phyloP scores from a whole-genome alignment of 148 eudicot species.

The Suaeda aralocaspica region DNA sequence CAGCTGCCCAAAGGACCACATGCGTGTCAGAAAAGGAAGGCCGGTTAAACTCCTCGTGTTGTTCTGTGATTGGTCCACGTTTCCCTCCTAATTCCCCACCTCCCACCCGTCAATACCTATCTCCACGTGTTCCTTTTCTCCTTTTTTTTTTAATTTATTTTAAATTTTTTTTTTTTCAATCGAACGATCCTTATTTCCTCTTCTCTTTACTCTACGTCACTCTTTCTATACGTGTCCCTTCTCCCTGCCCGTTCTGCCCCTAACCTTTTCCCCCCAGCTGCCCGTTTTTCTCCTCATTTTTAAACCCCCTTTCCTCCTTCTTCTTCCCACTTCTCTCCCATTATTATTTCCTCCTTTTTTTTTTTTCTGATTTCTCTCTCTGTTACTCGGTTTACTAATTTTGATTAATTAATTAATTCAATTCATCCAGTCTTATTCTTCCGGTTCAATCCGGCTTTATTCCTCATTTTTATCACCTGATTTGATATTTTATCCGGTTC shows the following conservation, averaged over 20 bases:
- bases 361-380: not conserved
- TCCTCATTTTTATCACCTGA: not conserved
- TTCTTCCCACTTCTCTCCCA: constrained; percentile 13
- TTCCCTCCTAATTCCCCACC: not conserved
- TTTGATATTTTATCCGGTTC: not conserved
- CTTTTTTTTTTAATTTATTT: constrained; percentile 10
- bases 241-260: constrained; percentile 47
- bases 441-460: not conserved
- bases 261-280: constrained; percentile 32
- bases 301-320: not conserved
- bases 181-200: not conserved
- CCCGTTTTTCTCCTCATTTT: constrained; percentile 15
- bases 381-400: not conserved
- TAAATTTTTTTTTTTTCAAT: constrained; percentile 29
- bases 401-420: not conserved
- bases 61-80: constrained; percentile 45
- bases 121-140: constrained; percentile 36
- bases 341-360: constrained; percentile 7
- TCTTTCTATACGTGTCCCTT: constrained; percentile 38
- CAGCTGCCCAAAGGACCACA: constrained; percentile 40
- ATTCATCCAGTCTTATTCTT: not conserved
- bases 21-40: constrained; percentile 56
- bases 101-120: constrained; percentile 32
- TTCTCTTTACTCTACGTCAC: constrained; percentile 36
- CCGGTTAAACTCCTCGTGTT: constrained; percentile 29